Percentiles rank a stretch among this genome's conserved stretches.
Evolutionary conservation across 305 asterid species (phyloP).

Genomic region (Nicotiana rustica): DNA sequence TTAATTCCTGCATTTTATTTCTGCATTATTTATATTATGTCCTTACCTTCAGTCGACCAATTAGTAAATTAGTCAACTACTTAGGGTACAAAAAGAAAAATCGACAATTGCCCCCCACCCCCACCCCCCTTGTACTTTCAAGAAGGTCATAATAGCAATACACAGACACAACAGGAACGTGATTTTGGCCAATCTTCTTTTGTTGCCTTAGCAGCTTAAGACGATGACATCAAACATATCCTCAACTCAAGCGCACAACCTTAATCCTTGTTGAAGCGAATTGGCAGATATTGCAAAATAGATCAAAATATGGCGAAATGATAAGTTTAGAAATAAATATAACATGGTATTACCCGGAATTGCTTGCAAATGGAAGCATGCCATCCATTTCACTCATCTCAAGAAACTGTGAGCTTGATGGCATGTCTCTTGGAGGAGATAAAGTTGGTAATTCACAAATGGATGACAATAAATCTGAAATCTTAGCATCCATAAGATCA

Average conservation of each 20-base stretch:
- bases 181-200: neutral
- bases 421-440: constrained; percentile 36
- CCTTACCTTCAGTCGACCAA: too few relatives aligned
- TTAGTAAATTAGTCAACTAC: too few relatives aligned
- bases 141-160: neutral
- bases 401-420: constrained; percentile 33
- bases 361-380: constrained; percentile 35
- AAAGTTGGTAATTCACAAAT: too few relatives aligned
- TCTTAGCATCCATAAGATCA: constrained; percentile 19
- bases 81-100: too few relatives aligned
- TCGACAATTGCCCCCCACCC: too few relatives aligned
- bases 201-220: neutral
- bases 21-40: too few relatives aligned
- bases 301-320: neutral
- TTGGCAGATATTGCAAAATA: neutral
- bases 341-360: constrained; percentile 7
- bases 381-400: constrained; percentile 21
- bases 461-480: constrained; percentile 35
- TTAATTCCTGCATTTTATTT: too few relatives aligned
- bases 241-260: neutral
- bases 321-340: constrained; percentile 1
- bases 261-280: neutral
- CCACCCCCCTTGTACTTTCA: too few relatives aligned
- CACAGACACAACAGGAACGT: neutral
- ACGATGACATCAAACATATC: neutral